These are phyloP conservation scores for Butyriboletus appendiculatus DNA, from an alignment of 1,284 basidiomycete species.

Conservation along the genomic window DNA sequence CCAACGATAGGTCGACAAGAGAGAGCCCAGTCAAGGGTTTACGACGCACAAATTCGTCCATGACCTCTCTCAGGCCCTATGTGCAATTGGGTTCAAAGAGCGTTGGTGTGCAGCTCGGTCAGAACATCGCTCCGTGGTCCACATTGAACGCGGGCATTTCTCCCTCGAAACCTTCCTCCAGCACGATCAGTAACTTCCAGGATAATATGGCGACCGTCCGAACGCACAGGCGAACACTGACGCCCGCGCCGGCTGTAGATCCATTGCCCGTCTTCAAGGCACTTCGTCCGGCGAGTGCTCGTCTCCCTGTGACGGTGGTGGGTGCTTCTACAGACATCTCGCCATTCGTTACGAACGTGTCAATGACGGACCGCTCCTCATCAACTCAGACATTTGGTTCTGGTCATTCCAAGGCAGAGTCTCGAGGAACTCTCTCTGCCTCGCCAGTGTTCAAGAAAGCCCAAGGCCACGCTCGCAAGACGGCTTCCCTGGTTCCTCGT, in stretches of 20 bases:
- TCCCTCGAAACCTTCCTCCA: conserved; percentile 40
- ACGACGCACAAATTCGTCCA: conserved; percentile 45
- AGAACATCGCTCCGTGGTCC: conserved; percentile 67
- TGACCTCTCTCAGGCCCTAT: conserved; percentile 63
- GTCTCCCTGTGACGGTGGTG: conserved; percentile 15
- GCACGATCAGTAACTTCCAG: conserved; percentile 6
- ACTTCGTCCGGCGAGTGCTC: conserved; percentile 48
- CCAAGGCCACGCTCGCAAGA: conserved; percentile 37
- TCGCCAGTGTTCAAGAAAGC: conserved; percentile 54
- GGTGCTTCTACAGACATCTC: conserved; percentile 12
- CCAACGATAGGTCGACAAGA: conserved; percentile 14
- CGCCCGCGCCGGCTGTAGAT: conserved; percentile 51
- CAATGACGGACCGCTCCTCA: conserved; percentile 37
- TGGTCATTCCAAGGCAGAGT: conserved; percentile 32
- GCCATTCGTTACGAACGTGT: conserved; percentile 12
- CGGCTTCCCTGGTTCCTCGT: conserved; percentile 37
- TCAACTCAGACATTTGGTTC: conserved; percentile 54
- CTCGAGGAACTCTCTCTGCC: conserved; percentile 34
- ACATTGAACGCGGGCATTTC: conserved; percentile 49
- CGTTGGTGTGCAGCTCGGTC: conserved; percentile 42
- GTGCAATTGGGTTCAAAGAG: conserved; percentile 44
- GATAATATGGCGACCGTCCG: conserved; percentile 26
- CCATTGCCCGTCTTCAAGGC: conserved; percentile 58
- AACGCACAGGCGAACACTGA: conserved; percentile 53
- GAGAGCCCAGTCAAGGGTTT: conserved; percentile 45